Evolutionary conservation across 257 asterid genomes (phyloP).

Genomic region (Nicotiana undulata): DNA sequence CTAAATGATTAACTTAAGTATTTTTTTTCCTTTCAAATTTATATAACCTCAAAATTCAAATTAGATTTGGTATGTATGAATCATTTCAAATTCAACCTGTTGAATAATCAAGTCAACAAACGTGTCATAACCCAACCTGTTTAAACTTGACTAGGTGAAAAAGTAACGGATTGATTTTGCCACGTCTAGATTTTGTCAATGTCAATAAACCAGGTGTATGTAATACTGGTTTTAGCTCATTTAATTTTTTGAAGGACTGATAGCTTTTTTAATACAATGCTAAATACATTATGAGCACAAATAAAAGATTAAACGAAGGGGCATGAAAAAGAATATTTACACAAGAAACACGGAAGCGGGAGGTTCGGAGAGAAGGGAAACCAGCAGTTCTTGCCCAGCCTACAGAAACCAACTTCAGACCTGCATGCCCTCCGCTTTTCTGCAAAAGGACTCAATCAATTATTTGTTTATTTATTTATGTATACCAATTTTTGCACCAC

Average conservation of each 20-base stretch:
- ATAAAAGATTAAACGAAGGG: not conserved
- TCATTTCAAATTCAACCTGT: not conserved
- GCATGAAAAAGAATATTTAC: constrained; percentile 24
- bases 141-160: not conserved
- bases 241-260: not conserved
- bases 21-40: no score
- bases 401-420: constrained; percentile 22
- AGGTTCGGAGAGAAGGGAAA: constrained; percentile 34
- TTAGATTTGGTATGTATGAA: no score
- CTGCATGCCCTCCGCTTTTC: constrained; percentile 19
- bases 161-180: not conserved
- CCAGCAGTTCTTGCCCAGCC: constrained; percentile 30
- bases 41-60: no score
- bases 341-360: constrained; percentile 35
- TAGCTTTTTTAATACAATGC: not conserved
- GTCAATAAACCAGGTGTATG: not conserved
- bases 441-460: not conserved
- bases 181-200: not conserved
- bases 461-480: no score
- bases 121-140: not conserved
- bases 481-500: not conserved
- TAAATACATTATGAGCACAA: not conserved
- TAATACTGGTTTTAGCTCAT: not conserved
- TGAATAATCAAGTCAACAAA: not conserved
- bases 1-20: no score